A percentile compares a stretch with the other conserved stretches of the same genome.
These are phyloP conservation scores for Aspergillus bertholletiae DNA, from an alignment of 495 filamentous ascomycete genomes.

Conservation along the genomic window DNA sequence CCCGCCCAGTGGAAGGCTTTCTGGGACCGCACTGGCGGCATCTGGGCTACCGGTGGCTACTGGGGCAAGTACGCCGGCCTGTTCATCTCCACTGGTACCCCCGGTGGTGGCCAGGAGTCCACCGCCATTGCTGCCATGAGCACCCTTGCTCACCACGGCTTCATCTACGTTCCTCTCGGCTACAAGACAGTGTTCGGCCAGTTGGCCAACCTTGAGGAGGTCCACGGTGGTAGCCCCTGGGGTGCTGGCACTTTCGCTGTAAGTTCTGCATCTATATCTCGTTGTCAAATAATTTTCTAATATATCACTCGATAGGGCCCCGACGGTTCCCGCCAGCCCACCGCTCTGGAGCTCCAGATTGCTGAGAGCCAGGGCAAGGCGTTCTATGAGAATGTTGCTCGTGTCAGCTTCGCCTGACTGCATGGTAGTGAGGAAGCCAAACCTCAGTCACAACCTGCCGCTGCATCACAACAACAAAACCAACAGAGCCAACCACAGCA, in stretches of 20 bases:
- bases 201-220: slow-evolving; percentile 66
- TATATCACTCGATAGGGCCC: slow-evolving; percentile 35
- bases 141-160: slow-evolving; percentile 89
- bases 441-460: slow-evolving; percentile 27
- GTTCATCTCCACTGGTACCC: slow-evolving; percentile 80
- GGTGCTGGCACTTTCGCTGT: slow-evolving; percentile 91
- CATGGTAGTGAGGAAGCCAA: slow-evolving; percentile 53
- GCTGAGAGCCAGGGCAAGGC: slow-evolving; percentile 78
- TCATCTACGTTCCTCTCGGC: slow-evolving; percentile 92
- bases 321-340: slow-evolving; percentile 81
- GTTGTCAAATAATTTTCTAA: neutral
- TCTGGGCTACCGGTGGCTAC: slow-evolving; percentile 69
- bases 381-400: slow-evolving; percentile 78
- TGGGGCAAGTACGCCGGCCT: slow-evolving; percentile 90
- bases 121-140: slow-evolving; percentile 79
- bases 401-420: slow-evolving; percentile 78
- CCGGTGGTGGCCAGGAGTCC: slow-evolving; percentile 90
- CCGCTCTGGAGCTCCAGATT: slow-evolving; percentile 66
- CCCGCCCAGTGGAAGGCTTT: slow-evolving; percentile 93
- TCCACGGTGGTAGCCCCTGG: slow-evolving; percentile 86
- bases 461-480: slow-evolving; percentile 21
- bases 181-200: slow-evolving; percentile 75
- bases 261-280: slow-evolving; percentile 23
- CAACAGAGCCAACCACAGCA: too few species aligned
- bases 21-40: slow-evolving; percentile 78